Base-by-base conservation (phyloP, 2,329 filamentous ascomycete species). In the Grosmannia penicillata region DNA sequence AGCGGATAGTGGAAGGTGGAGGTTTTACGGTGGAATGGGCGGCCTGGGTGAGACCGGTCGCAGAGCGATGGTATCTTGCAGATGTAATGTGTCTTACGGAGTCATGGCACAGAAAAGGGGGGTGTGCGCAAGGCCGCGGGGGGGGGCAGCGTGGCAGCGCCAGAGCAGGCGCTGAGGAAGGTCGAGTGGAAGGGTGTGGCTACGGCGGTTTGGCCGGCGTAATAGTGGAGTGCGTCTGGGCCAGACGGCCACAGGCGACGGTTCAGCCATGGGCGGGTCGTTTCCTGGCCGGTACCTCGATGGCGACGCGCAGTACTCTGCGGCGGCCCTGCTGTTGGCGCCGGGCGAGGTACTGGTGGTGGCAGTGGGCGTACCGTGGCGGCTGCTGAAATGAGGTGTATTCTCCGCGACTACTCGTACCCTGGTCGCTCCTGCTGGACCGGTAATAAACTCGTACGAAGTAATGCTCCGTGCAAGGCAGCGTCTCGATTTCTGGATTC, bases 171-270 rank as follows among this genome's bases (percentile, higher is more conserved):
- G n/a, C n/a, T n/a, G 37, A 39, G 32, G 11, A 31, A 36, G 15
- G 26, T 25, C 25, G 34, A 36, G 47, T 51, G 58, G 56, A 57
- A 41, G 56, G 54, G 56, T 51, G 54, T 55, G 53, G 52, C 56
- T 53, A 58, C 67, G 68, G 68, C 66, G 63, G 55, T 68, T 65
- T 70, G 56, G 58, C 66, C 68, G 68, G 68, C 65, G 57, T 62
- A 70, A 71, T 68, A 67, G 68, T 72, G 67, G 67, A 53, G 42
- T 25, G 25, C 17, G 37, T 37, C 39, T 38, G 41, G 43, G 41
- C 39, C 43, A 46, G 42, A 43, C 31, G 21, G 9, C 36, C 40
- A 43, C 24, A 44, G 37, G 36, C 39, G 39, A 43, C 32, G 42
- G 39, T 46, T 45, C 43, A 42, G 45, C 43, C 43, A 45, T 17